Evolutionary conservation across 306 rosid genomes (phyloP).

Genomic region (Quercus aquifolioides): DNA sequence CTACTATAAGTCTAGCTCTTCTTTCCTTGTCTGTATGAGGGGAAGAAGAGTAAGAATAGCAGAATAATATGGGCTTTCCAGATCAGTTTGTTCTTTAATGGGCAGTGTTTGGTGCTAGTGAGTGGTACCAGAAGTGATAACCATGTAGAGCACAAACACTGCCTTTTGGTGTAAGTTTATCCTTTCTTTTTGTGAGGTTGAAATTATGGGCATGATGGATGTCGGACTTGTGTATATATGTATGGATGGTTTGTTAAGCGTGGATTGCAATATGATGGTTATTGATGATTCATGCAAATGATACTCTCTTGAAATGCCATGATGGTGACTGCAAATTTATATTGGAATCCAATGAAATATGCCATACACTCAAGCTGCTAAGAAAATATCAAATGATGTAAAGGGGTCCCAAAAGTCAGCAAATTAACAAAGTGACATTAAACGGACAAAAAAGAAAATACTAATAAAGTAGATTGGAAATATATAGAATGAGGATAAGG

Average conservation of each 20-base stretch:
- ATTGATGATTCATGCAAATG: constrained; percentile 19
- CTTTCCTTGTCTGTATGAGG: constrained; percentile 24
- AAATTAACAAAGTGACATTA: background rate
- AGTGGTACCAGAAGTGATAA: background rate
- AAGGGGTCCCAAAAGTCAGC: background rate
- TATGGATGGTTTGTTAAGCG: constrained; percentile 29
- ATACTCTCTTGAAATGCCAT: background rate
- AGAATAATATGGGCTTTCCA: constrained; percentile 26
- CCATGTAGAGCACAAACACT: constrained; percentile 21
- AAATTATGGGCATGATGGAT: constrained; percentile 15
- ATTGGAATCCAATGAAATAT: background rate
- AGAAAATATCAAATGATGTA: background rate
- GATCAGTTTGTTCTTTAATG: background rate
- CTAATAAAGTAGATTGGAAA: background rate
- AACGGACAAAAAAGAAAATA: background rate
- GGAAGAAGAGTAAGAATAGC: constrained; percentile 25
- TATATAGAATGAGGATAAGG: background rate
- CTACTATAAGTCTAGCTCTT: constrained; percentile 6
- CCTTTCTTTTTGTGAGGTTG: constrained; percentile 14
- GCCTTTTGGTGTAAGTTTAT: constrained; percentile 14
- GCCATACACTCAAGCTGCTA: no score
- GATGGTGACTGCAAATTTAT: background rate
- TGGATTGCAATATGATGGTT: constrained; percentile 26
- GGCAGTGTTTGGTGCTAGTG: background rate
- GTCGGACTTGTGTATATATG: constrained; percentile 16